phyloP scores from a whole-genome alignment of 495 filamentous ascomycete species.

The Podospora comata region DNA sequence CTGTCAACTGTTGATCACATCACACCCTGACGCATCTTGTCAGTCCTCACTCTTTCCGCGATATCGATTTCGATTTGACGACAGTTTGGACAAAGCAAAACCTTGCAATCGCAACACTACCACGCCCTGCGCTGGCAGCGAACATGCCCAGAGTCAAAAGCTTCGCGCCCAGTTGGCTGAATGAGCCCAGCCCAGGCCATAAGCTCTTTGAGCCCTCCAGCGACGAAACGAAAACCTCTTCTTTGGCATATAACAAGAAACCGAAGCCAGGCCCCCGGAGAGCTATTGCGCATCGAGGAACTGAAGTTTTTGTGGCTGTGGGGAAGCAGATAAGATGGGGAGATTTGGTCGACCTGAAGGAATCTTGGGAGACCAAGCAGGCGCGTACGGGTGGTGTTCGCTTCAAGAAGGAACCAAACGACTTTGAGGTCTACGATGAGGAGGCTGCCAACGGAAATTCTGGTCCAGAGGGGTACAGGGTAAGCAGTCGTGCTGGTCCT shows the following conservation, averaged over 20 bases:
- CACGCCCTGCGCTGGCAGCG: neutral
- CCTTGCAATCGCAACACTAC: neutral
- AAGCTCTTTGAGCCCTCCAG: slow-evolving; percentile 58
- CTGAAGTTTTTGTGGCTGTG: slow-evolving; percentile 78
- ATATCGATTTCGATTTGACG: neutral
- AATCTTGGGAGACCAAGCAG: slow-evolving; percentile 55
- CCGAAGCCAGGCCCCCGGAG: slow-evolving; percentile 54
- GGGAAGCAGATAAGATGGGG: slow-evolving; percentile 87
- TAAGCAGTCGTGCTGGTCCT: slow-evolving; percentile 28
- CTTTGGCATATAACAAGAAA: slow-evolving; percentile 37
- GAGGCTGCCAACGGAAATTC: slow-evolving; percentile 26
- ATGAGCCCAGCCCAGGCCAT: slow-evolving; percentile 67
- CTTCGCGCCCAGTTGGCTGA: slow-evolving; percentile 81
- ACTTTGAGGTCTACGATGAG: slow-evolving; percentile 33
- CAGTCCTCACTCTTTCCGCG: neutral
- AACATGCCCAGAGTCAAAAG: slow-evolving; percentile 75
- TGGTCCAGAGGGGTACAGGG: slow-evolving; percentile 43
- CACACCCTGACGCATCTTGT: too few relatives aligned
- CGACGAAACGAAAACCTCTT: slow-evolving; percentile 27
- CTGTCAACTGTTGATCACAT: neutral
- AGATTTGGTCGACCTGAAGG: slow-evolving; percentile 69
- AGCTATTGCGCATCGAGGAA: slow-evolving; percentile 69
- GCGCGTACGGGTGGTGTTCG: slow-evolving; percentile 18
- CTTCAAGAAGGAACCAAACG: slow-evolving; percentile 34
- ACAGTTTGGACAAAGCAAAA: neutral